Evolutionary conservation across 164 flowering plant species (phyloP), one percentile per base, ranked within the genome.

Genomic region (Kingdonia uniflora): DNA sequence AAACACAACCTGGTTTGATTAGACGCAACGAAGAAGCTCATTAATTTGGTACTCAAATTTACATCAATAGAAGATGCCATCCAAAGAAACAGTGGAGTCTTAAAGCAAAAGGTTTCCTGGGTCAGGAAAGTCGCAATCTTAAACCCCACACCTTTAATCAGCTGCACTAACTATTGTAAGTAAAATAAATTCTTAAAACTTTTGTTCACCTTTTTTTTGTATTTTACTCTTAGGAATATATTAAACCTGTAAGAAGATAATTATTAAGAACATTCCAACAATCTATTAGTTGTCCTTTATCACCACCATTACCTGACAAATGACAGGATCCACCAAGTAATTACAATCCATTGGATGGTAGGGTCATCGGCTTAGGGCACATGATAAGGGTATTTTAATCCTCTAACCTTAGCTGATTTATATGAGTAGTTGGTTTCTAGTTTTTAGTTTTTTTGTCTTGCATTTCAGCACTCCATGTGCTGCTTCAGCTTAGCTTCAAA

Each of bases 1-100:
- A 88, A 65, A 88, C 97, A 13, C 95, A 88, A 46, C 97, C 91
- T 7, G 87, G 91, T 6, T 49, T 89, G 45, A 62, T 57, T 79
- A 95, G 50, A 20, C 19, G 50, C 25, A 3, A 23, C 50, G 16
- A 47, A 22, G 50, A 47, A 19, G 13, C 63, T 84, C 69, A 76
- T 84, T 11, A 73, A 77, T 50, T 71, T 78, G 38, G 94, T 92
- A 2, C 52, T 86, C 24, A 68, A 63, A 23, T 86, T 86, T 56
- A 84, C 80, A 17, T 80, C 88, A 5, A 57, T 82, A 16, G 90
- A 90, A 72, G 85, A 84, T 56, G 80, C 88, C 46, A 63, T 90
- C 7, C n/a, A 44, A 49, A 19, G 95, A 90, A 12, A 70, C 95
- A 1, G 94, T 84, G n/a, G 72, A 64, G 50, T 72, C 74, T 84